Conservation (phyloP, 352 stramenopile species). For the Globisporangium barbulae region DNA sequence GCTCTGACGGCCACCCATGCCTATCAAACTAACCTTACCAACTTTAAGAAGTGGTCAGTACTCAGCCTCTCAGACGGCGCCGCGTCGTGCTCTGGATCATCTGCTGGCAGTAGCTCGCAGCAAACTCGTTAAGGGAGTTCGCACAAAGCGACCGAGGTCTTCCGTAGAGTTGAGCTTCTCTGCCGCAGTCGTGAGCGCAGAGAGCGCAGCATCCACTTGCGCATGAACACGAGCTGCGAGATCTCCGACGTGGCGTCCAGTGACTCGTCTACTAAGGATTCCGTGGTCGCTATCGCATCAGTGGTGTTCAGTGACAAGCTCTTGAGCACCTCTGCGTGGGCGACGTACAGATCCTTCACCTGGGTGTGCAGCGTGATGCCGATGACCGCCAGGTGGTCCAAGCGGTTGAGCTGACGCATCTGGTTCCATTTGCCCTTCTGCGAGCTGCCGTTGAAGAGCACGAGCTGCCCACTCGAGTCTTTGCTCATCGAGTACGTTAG, state of each 20-base stretch:
- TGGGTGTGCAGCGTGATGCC: constrained; percentile 26
- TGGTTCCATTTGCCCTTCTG: constrained; percentile 26
- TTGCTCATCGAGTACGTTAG: constrained; percentile 39
- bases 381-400: constrained; percentile 29
- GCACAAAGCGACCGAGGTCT: constrained; percentile 10
- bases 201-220: background rate
- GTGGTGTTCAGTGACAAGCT: constrained; percentile 22
- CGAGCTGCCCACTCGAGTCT: constrained; percentile 20
- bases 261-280: background rate
- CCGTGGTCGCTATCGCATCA: background rate
- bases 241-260: background rate
- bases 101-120: constrained; percentile 28
- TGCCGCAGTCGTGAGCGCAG: background rate
- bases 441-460: constrained; percentile 27
- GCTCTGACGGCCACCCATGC: too few species aligned
- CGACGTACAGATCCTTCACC: constrained; percentile 21
- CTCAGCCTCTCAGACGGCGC: background rate
- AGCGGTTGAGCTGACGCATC: constrained; percentile 18
- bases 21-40: too few species aligned
- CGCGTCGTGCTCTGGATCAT: constrained; percentile 7
- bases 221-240: background rate
- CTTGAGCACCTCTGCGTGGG: constrained; percentile 19
- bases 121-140: constrained; percentile 27
- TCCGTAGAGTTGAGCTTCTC: background rate
- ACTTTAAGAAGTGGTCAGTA: too few species aligned